Evolutionary conservation across 768 basidiomycete genomes (phyloP).

Genomic region (Russula dissimulans): DNA sequence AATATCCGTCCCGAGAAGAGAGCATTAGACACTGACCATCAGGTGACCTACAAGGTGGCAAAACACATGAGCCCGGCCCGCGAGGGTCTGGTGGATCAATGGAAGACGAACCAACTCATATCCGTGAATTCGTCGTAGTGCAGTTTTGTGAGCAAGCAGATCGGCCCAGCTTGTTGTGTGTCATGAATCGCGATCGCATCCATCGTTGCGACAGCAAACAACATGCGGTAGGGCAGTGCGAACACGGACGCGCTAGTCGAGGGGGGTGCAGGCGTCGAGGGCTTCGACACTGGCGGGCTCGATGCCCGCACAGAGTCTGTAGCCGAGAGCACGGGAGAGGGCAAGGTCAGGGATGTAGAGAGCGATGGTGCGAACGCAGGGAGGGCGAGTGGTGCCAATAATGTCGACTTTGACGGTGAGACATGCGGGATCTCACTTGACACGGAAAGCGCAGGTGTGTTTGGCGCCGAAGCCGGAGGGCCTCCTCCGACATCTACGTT

Average conservation of each 20-base stretch:
- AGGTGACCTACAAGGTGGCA: constrained; percentile 59
- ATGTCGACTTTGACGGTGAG: constrained; percentile 18
- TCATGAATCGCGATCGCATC: constrained; percentile 93
- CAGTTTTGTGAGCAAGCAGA: constrained; percentile 85
- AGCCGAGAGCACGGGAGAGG: constrained; percentile 52
- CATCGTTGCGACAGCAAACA: constrained; percentile 94
- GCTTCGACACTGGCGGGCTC: constrained; percentile 22
- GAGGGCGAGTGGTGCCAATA: constrained; percentile 18
- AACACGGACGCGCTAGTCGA: constrained; percentile 59
- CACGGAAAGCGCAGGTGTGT: constrained; percentile 8
- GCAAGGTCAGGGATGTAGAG: constrained; percentile 16
- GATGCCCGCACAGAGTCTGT: constrained; percentile 29
- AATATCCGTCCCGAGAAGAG: constrained; percentile 93
- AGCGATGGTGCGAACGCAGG: constrained; percentile 2
- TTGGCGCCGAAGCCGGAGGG: constrained; percentile 9
- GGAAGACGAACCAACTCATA: constrained; percentile 70
- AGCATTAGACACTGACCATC: constrained; percentile 91
- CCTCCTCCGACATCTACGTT: constrained; percentile 40
- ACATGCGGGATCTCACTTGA: constrained; percentile 16
- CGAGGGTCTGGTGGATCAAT: neutral
- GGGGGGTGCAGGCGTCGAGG: constrained; percentile 46
- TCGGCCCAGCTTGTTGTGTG: constrained; percentile 88
- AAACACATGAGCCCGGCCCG: neutral
- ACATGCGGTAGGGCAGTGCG: constrained; percentile 84
- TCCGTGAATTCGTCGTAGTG: constrained; percentile 99